These are phyloP conservation scores for Pythium scleroteichum DNA, from an alignment of 352 stramenopile species.

Conservation along the genomic window DNA sequence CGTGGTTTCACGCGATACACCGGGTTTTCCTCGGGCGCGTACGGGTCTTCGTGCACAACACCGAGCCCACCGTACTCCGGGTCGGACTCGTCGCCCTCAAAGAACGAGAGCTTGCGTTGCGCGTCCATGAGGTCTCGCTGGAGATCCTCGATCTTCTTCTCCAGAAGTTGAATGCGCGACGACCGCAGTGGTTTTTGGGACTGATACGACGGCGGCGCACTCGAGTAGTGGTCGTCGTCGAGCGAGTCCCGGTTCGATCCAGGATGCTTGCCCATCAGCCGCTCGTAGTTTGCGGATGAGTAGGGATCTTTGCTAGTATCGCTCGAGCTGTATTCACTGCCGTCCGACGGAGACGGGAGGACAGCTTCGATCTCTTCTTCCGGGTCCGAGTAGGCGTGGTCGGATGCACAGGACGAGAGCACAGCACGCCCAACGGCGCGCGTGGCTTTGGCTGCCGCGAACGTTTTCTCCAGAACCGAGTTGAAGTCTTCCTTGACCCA, in stretches of 20 bases:
- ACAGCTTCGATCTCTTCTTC: slow-evolving; percentile 18
- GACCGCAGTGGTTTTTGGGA: slow-evolving; percentile 8
- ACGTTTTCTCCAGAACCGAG: slow-evolving; percentile 60
- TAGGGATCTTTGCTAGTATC: slow-evolving; percentile 52
- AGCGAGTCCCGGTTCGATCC: slow-evolving; percentile 7
- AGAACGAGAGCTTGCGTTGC: slow-evolving; percentile 62
- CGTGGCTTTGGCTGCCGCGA: slow-evolving; percentile 58
- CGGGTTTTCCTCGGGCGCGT: slow-evolving; percentile 7
- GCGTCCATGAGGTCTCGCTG: slow-evolving; percentile 58
- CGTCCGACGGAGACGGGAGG: slow-evolving; percentile 27
- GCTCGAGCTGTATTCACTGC: slow-evolving; percentile 37
- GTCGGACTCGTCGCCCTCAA: slow-evolving; percentile 59
- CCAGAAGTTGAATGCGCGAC: slow-evolving; percentile 30
- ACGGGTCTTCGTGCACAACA: slow-evolving; percentile 38
- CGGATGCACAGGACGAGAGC: slow-evolving; percentile 45
- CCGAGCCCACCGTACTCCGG: slow-evolving; percentile 40
- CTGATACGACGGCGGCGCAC: slow-evolving; percentile 5
- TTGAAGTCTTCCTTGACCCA: slow-evolving; percentile 46
- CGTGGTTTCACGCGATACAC: slow-evolving; percentile 18
- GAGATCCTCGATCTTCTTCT: slow-evolving; percentile 66
- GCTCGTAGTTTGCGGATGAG: slow-evolving; percentile 61
- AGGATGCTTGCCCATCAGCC: slow-evolving; percentile 42
- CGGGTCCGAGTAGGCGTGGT: slow-evolving; percentile 22
- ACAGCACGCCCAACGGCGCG: slow-evolving; percentile 59
- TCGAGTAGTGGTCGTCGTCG: slow-evolving; percentile 17